Base-by-base conservation (phyloP, 2,329 filamentous ascomycete species). In the Pseudodiploospora longispora region DNA sequence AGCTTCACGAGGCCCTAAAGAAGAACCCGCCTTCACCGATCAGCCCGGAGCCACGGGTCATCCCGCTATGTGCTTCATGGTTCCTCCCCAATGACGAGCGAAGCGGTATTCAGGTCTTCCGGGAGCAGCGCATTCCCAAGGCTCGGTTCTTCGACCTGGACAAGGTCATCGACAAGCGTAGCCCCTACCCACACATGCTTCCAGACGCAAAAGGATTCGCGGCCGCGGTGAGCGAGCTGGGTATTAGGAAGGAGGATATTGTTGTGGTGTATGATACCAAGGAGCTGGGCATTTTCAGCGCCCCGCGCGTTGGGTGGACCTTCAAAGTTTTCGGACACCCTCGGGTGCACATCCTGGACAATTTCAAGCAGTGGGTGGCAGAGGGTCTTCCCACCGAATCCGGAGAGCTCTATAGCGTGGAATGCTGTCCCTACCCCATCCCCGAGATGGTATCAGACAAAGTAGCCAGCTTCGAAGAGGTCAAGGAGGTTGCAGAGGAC, bases 101-200 rank as follows among this genome's bases (percentile, higher is more conserved):
- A 49, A 86, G 79, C 40, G 93, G 93, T 43, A 80, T 85, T 54
- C 75, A 93, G 51, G 80, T 83, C 36, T 98, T 91, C 71, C 78
- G 82, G 53, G 78, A 87, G 60, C 79, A 82, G 60, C 87, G 88
- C 56, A 93, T 98, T 51, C 91, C 90, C 27, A 82, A 83, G 58
- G 85, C 93, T 1, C 85, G 89, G 30, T 98, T 97, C 77, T 98
- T 98, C 64, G 90, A 98, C 64, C 76, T 98, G 43, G 93, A 98
- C 66, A 87, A 82, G 56, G 78, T 95, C 60, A 88, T 93, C 58
- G 90, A 98, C 66, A 82, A 82, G 52, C 80, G 81, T 55, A 95
- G 85, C 44, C 85, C 87, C 1, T 97, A 95, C 62, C 91, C 93
- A 6, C 93, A 98, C 64, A 98, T 98, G 93, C 79, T 98, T 3